Conservation (phyloP, 1,139 yeast species). For the Geotrichum cucujoidarum region DNA sequence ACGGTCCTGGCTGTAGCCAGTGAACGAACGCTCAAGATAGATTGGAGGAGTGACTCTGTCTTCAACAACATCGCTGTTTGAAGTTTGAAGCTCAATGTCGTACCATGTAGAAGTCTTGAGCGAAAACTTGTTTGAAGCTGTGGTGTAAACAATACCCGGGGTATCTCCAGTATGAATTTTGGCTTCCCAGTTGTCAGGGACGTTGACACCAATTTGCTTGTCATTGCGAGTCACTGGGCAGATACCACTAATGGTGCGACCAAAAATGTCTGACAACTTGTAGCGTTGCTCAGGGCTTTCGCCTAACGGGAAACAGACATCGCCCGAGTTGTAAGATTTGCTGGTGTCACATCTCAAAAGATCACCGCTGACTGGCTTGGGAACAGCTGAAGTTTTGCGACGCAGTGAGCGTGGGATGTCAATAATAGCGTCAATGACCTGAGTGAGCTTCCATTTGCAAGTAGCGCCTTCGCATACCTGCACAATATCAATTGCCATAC, state of each 20-base stretch:
- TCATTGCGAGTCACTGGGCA: constrained; percentile 44
- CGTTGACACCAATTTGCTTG: constrained; percentile 26
- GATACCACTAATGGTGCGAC: constrained; percentile 59
- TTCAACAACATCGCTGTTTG: constrained; percentile 29
- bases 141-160: constrained; percentile 14
- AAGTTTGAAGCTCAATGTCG: constrained; percentile 40
- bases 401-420: constrained; percentile 66
- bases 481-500: constrained; percentile 80
- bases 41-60: constrained; percentile 56
- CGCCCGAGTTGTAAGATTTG: constrained; percentile 51
- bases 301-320: constrained; percentile 73
- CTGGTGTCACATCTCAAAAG: constrained; percentile 64
- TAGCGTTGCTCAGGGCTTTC: constrained; percentile 51
- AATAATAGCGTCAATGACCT: constrained; percentile 67
- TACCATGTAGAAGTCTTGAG: constrained; percentile 32
- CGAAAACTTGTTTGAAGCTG: constrained; percentile 20
- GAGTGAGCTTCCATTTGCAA: constrained; percentile 58
- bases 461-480: constrained; percentile 45
- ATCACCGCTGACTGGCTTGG: constrained; percentile 68
- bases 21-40: constrained; percentile 72
- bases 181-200: constrained; percentile 31
- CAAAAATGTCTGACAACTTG: constrained; percentile 62
- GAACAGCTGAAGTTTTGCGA: constrained; percentile 64
- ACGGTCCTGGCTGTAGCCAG: constrained; percentile 86
- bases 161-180: constrained; percentile 13